These are phyloP conservation scores for Lecanicillium sp. DNA, from an alignment of 2,329 filamentous ascomycete species.

Conservation along the genomic window DNA sequence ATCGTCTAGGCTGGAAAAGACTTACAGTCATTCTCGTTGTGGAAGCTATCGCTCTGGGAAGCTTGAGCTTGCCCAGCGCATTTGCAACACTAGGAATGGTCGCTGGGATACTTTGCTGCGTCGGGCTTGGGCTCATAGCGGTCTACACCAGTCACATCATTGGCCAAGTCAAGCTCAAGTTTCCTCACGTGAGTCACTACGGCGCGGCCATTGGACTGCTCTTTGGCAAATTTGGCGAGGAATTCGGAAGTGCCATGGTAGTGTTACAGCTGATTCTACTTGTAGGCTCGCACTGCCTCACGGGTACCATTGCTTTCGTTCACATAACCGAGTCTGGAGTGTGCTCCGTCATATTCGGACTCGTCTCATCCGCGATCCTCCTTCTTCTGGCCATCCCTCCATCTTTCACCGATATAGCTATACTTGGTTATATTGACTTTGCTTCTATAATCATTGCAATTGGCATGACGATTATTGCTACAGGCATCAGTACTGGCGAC, in stretches of 20 bases:
- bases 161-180: conserved; percentile 39
- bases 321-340: conserved; percentile 44
- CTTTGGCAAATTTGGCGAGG: conserved; percentile 50
- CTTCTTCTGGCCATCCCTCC: conserved; percentile 39
- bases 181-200: conserved; percentile 55
- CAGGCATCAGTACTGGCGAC: conserved; percentile 38
- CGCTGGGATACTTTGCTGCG: conserved; percentile 34
- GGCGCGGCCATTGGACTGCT: conserved; percentile 60
- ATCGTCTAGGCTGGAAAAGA: conserved; percentile 49
- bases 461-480: conserved; percentile 57
- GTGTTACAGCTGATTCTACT: conserved; percentile 60
- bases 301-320: conserved; percentile 62
- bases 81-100: conserved; percentile 49
- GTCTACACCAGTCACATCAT: conserved; percentile 41
- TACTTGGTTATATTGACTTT: conserved; percentile 48
- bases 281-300: conserved; percentile 64
- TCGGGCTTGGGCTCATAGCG: conserved; percentile 35
- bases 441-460: conserved; percentile 57
- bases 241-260: conserved; percentile 55
- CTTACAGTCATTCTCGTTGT: conserved; percentile 48
- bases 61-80: conserved; percentile 40
- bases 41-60: conserved; percentile 48
- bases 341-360: conserved; percentile 37
- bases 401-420: conserved; percentile 39
- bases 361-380: conserved; percentile 38